These are phyloP conservation scores for Candida silvatica DNA, from an alignment of 805 yeast species.

Conservation along the genomic window DNA sequence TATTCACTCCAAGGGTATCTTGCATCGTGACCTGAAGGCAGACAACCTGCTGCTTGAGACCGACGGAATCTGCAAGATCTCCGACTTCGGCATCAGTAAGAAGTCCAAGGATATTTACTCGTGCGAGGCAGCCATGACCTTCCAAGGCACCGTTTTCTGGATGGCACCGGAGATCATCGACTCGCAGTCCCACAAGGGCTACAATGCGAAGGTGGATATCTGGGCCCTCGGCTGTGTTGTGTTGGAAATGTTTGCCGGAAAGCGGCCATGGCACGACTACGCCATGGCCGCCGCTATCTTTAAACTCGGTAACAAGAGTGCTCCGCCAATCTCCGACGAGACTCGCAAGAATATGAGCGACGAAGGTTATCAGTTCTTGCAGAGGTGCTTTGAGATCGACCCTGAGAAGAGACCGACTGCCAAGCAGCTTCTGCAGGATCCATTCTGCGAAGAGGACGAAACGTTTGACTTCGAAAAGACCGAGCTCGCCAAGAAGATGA, in stretches of 20 bases:
- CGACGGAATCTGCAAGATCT: slow-evolving; percentile 91
- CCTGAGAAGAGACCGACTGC: slow-evolving; percentile 92
- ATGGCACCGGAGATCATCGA: slow-evolving; percentile 99
- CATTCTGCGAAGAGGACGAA: slow-evolving; percentile 21
- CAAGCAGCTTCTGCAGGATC: slow-evolving; percentile 43
- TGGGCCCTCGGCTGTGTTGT: slow-evolving; percentile 99
- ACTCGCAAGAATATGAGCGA: slow-evolving; percentile 54
- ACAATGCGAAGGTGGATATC: slow-evolving; percentile 95
- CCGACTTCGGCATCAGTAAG: slow-evolving; percentile 95
- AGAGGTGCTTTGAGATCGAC: slow-evolving; percentile 66
- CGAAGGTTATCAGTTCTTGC: slow-evolving; percentile 64
- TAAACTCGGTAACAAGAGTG: slow-evolving; percentile 66
- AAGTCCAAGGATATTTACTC: slow-evolving; percentile 77
- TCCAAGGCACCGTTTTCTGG: slow-evolving; percentile 97
- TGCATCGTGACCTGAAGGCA: slow-evolving; percentile 92
- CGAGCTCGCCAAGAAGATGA: slow-evolving; percentile 22
- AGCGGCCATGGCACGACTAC: slow-evolving; percentile 94
- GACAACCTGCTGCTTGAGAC: slow-evolving; percentile 82
- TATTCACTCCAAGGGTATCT: slow-evolving; percentile 75
- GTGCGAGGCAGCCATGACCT: slow-evolving; percentile 88
- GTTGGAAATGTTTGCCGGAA: slow-evolving; percentile 94
- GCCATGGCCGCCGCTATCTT: slow-evolving; percentile 94
- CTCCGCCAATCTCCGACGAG: slow-evolving; percentile 97
- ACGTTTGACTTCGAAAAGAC: slow-evolving; percentile 23
- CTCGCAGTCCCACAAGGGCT: slow-evolving; percentile 77